Evolutionary conservation across 2,329 filamentous ascomycete genomes (phyloP).

Genomic region (Blastomyces emzantsi): DNA sequence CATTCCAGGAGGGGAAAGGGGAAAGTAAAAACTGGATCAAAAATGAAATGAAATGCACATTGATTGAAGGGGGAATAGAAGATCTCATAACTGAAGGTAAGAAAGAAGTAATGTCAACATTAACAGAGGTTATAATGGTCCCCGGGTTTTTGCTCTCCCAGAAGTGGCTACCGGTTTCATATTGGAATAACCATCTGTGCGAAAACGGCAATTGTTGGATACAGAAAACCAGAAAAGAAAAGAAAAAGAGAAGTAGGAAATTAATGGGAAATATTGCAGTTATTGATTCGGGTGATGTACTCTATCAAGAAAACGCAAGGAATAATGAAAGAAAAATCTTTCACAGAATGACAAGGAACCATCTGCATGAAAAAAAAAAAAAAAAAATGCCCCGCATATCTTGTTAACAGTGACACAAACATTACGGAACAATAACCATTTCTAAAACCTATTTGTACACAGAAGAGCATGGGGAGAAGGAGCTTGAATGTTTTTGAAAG

Average conservation of each 20-base stretch:
- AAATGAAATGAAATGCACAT: not conserved
- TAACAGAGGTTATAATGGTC: not conserved
- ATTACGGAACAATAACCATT: not conserved
- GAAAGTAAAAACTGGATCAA: not conserved
- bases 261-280: not conserved
- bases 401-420: not conserved
- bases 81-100: not conserved
- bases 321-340: not conserved
- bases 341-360: not conserved
- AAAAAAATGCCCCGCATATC: not conserved
- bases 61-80: not conserved
- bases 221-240: not conserved
- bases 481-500: not conserved
- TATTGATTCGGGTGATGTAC: not conserved
- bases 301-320: not conserved
- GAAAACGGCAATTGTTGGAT: not conserved
- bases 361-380: not conserved
- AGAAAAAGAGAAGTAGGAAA: not conserved
- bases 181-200: not conserved
- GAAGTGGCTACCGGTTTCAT: not conserved
- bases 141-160: not conserved
- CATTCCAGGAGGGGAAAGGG: no score
- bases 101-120: not conserved
- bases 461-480: not conserved
- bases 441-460: slow-evolving; percentile 6